phyloP scores from a whole-genome alignment of 495 filamentous ascomycete species.

The Diplogelasinospora grovesii region DNA sequence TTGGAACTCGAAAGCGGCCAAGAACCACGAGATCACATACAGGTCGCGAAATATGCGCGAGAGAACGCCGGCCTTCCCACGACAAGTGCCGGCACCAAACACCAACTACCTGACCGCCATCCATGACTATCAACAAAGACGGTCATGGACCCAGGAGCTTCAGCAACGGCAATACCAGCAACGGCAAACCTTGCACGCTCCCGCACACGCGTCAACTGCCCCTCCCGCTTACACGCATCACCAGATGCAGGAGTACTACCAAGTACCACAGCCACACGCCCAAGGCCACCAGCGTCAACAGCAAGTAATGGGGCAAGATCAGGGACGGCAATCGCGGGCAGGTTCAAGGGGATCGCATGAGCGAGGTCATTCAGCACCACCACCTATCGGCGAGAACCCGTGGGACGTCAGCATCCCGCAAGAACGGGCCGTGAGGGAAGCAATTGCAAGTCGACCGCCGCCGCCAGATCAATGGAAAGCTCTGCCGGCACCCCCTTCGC shows the following conservation, averaged over 20 bases:
- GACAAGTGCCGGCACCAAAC: slow-evolving; percentile 35
- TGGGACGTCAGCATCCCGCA: slow-evolving; percentile 29
- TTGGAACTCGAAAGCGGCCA: slow-evolving; percentile 33
- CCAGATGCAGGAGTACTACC: slow-evolving; percentile 29
- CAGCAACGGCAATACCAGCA: slow-evolving; percentile 1
- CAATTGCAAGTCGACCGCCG: slow-evolving; percentile 3
- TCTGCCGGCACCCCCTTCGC: slow-evolving; percentile 32
- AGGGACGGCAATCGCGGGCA: slow-evolving; percentile 18
- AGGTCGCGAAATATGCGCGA: slow-evolving; percentile 35
- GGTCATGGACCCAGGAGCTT: slow-evolving; percentile 17
- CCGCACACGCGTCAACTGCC: background rate
- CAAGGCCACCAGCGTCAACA: slow-evolving; percentile 8
- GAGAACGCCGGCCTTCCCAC: slow-evolving; percentile 31
- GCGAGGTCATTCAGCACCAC: slow-evolving; percentile 39
- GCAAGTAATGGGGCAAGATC: slow-evolving; percentile 17
- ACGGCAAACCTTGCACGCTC: too few species aligned
- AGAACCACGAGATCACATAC: slow-evolving; percentile 38
- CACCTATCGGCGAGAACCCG: slow-evolving; percentile 35
- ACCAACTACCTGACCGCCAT: slow-evolving; percentile 36
- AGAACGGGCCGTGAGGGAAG: background rate
- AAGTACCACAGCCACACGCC: slow-evolving; percentile 6
- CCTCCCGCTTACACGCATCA: slow-evolving; percentile 16
- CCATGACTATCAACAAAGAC: slow-evolving; percentile 24
- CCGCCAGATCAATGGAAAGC: slow-evolving; percentile 26
- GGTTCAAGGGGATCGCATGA: slow-evolving; percentile 28